A percentile compares a stretch with the other conserved stretches of the same genome.
Evolutionary conservation across 305 asterid species (phyloP).

Genomic region (Lippia alba): DNA sequence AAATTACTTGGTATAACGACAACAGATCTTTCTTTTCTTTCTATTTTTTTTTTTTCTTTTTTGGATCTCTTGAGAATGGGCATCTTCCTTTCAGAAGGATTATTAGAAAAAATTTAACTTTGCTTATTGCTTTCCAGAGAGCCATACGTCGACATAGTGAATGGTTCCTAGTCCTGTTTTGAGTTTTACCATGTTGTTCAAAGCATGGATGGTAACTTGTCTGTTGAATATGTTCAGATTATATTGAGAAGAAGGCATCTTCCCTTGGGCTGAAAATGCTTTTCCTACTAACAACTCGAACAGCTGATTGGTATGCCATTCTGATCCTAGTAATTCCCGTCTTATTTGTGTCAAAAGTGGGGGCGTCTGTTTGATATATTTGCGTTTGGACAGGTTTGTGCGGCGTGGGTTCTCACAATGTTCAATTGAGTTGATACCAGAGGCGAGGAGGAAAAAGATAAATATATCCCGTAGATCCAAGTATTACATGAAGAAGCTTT

Average conservation of each 20-base stretch:
- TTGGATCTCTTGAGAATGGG: too few species aligned
- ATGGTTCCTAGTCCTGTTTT: conserved; percentile 9
- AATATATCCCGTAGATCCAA: conserved; percentile 71
- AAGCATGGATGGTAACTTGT: conserved; percentile 3
- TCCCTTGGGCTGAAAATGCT: conserved; percentile 56
- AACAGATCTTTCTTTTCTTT: conserved; percentile 13
- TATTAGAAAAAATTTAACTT: not conserved
- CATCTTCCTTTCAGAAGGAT: conserved; percentile 15
- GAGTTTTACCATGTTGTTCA: conserved; percentile 2
- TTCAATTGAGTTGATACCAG: conserved; percentile 63
- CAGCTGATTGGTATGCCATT: conserved; percentile 72
- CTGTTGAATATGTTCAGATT: conserved; percentile 47
- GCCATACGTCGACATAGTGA: not conserved
- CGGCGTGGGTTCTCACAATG: conserved; percentile 84
- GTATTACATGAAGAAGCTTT: conserved; percentile 78
- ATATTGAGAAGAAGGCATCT: conserved; percentile 68
- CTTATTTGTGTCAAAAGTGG: not conserved
- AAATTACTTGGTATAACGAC: conserved; percentile 86
- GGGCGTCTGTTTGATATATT: too few species aligned
- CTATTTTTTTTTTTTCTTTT: not conserved
- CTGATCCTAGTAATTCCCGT: conserved; percentile 18
- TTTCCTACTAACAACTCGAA: conserved; percentile 67
- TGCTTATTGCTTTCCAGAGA: not conserved
- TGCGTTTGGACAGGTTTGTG: conserved; percentile 65
- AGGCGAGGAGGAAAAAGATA: conserved; percentile 63